Conservation (phyloP, 345 rosid genomes). For the Cochlearia excelsa region DNA sequence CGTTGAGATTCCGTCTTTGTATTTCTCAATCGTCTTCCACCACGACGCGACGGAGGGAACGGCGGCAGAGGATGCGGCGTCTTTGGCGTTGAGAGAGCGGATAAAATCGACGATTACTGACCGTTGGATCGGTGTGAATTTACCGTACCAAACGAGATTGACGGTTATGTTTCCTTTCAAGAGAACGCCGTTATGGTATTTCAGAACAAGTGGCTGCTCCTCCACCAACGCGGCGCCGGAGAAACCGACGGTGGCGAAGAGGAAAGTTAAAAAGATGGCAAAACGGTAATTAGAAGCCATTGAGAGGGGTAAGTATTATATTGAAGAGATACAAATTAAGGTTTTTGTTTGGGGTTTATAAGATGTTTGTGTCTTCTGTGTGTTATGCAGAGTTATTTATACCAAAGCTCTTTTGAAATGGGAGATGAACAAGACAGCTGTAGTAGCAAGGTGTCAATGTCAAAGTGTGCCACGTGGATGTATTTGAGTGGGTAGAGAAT, state of each 20-base stretch:
- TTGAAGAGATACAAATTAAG: not conserved
- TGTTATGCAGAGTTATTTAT: slow-evolving; percentile 19
- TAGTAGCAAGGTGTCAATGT: too few species aligned
- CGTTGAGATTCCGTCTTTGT: slow-evolving; percentile 32
- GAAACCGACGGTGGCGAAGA: slow-evolving; percentile 17
- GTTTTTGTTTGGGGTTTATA: slow-evolving; percentile 7
- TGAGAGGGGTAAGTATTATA: not conserved
- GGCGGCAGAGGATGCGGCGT: slow-evolving; percentile 6
- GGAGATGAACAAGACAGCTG: too few species aligned
- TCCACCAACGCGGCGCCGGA: slow-evolving; percentile 55
- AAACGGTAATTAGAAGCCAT: slow-evolving; percentile 45
- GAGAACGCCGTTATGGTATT: slow-evolving; percentile 34
- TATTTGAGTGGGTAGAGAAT: too few species aligned
- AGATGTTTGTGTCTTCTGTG: not conserved
- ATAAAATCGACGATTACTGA: slow-evolving; percentile 37
- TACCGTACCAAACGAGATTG: slow-evolving; percentile 35
- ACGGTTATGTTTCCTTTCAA: slow-evolving; percentile 33
- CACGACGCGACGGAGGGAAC: slow-evolving; percentile 37
- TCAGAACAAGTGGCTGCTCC: slow-evolving; percentile 59
- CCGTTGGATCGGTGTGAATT: slow-evolving; percentile 36
- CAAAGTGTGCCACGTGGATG: too few species aligned
- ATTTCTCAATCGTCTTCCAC: slow-evolving; percentile 42
- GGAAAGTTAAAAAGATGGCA: slow-evolving; percentile 36
- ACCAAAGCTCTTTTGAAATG: slow-evolving; percentile 3
- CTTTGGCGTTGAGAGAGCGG: slow-evolving; percentile 25